Percentiles rank a stretch among this genome's conserved stretches.
Evolutionary conservation across 345 rosid species (phyloP).

Genomic region (Cardamine resedifolia): DNA sequence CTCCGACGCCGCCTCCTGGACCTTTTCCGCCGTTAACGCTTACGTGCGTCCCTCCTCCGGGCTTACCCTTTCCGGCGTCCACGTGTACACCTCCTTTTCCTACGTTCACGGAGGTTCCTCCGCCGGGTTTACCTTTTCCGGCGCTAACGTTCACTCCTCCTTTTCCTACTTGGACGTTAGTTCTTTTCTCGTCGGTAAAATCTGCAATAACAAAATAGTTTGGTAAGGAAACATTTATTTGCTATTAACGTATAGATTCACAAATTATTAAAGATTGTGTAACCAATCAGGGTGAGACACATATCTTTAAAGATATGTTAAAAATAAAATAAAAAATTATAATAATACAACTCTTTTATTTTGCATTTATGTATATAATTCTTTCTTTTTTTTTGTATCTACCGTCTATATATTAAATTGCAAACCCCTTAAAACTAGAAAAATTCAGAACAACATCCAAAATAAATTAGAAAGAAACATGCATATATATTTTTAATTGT

Average conservation of each 20-base stretch:
- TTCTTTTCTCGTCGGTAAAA: slow-evolving; percentile 57
- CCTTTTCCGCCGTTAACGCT: slow-evolving; percentile 48
- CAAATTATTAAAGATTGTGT: not conserved
- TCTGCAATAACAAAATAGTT: slow-evolving; percentile 40
- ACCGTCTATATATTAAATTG: not conserved
- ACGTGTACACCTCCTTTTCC: slow-evolving; percentile 67
- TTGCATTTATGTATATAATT: not conserved
- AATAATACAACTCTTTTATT: not conserved
- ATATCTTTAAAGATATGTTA: not conserved
- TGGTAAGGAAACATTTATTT: not conserved
- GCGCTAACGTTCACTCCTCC: slow-evolving; percentile 36
- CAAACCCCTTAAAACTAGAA: not conserved
- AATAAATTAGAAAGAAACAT: too few species aligned
- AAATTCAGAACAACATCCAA: not conserved
- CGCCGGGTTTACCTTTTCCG: slow-evolving; percentile 54
- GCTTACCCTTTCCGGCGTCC: slow-evolving; percentile 49
- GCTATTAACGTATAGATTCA: not conserved
- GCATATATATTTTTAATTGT: too few species aligned
- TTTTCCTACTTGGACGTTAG: slow-evolving; percentile 51
- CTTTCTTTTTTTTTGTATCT: not conserved
- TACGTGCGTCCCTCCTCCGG: slow-evolving; percentile 46
- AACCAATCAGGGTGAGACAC: slow-evolving; percentile 14
- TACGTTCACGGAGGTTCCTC: slow-evolving; percentile 56
- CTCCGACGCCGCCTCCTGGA: slow-evolving; percentile 46
- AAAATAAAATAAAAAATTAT: not conserved